A percentile compares a stretch with the other conserved stretches of the same genome.
Evolutionary conservation across 2,329 filamentous ascomycete genomes (phyloP).

Genomic region (Penicillium polonicum): DNA sequence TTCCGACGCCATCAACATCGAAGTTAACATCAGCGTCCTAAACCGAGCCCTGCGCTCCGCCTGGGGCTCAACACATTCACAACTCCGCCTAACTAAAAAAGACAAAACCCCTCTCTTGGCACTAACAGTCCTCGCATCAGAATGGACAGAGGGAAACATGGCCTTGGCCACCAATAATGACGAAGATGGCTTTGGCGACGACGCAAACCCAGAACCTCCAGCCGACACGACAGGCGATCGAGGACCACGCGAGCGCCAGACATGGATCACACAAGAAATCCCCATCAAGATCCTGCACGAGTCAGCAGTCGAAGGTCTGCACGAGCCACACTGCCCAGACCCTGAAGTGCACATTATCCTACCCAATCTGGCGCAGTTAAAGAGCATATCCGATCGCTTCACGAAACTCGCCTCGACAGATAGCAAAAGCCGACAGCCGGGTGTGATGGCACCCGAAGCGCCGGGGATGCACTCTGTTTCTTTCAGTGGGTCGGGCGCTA

Average conservation of each 20-base stretch:
- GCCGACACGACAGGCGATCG: constrained; percentile 42
- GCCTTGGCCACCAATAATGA: constrained; percentile 53
- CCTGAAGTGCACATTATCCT: constrained; percentile 93
- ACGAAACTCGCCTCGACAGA: constrained; percentile 69
- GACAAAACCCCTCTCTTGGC: constrained; percentile 82
- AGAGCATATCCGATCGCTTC: constrained; percentile 92
- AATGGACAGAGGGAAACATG: constrained; percentile 47
- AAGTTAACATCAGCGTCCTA: constrained; percentile 83
- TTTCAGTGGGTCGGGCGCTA: constrained; percentile 5
- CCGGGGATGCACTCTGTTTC: constrained; percentile 8
- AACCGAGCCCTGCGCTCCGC: constrained; percentile 91
- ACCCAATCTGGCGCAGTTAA: constrained; percentile 81
- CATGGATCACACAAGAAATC: constrained; percentile 90
- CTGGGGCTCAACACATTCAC: constrained; percentile 74
- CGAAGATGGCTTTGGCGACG: constrained; percentile 30
- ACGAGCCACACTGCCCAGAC: constrained; percentile 86
- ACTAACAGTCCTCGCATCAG: constrained; percentile 76
- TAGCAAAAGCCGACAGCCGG: constrained; percentile 19
- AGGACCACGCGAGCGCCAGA: constrained; percentile 72
- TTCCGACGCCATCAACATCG: constrained; percentile 93
- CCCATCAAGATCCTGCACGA: constrained; percentile 88
- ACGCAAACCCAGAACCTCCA: constrained; percentile 43
- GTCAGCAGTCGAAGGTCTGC: constrained; percentile 82
- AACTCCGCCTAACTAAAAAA: constrained; percentile 88
- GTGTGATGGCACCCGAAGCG: constrained; percentile 32